Evolutionary conservation across 1,284 basidiomycete genomes (phyloP), one percentile per base, ranked within the genome.

Genomic region (Mycena citricolor): DNA sequence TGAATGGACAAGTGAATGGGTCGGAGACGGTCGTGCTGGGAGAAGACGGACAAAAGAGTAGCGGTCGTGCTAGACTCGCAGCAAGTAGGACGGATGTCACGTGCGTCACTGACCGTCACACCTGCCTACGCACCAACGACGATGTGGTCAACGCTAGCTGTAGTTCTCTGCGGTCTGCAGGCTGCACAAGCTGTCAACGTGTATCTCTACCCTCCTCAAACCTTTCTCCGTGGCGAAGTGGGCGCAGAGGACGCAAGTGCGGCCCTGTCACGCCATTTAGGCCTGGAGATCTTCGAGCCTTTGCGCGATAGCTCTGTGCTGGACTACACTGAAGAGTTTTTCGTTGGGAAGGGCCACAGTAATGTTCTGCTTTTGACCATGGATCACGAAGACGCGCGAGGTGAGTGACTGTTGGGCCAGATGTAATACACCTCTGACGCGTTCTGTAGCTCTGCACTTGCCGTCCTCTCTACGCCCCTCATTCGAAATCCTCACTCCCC

Each of bases 191-290:
- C 52, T 1, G 34, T 51, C 26, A 43, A 49, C 36, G 46, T 54
- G 22, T 54, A 54, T 32, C 33, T 54, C 8, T 49, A 34, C 24
- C 49, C 52, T n/a, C 80, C 84, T 5, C 69, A 72, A 12, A 56
- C 67, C 1, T 55, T 58, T 7, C 51, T 69, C 26, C 64, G 61
- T 2, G 57, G 68, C 10, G 61, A 50, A 13, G 61, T 81, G n/a
- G 70, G 74, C 13, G 66, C 71, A 19, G 67, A 73, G 25, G 71
- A 79, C 44, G 80, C 81, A 39, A 80, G 74, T 55, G 69, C 74
- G 24, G 73, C 70, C 6, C 67, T 89, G 26, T 75, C 85, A 16
- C 77, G 75, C 45, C 84, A 89, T 57, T 73, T 89, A 13, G 79
- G 81, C 17, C 71, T 90, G 4, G 86, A 88, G 51, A 64, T 65